Base-by-base conservation (phyloP, 2,329 filamentous ascomycete species). In the Fusarium sambucinum region DNA sequence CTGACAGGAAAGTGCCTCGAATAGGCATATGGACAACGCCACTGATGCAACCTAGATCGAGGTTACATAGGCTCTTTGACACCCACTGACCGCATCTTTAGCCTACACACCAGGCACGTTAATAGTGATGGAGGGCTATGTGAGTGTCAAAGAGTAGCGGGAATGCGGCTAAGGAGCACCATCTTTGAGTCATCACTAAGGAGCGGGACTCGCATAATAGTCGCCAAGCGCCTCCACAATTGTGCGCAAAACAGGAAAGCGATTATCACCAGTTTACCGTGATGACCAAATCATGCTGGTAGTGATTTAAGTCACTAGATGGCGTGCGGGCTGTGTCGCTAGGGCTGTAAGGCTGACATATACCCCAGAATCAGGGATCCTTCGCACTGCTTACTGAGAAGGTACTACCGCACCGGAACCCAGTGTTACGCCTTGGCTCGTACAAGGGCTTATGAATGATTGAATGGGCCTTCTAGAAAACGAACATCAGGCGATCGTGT, bases 281-380 rank as follows among this genome's bases (percentile, higher is more conserved):
- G 35, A 55, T 29, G 35, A 63, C 48, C 63, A 54, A 70, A 68
- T 56, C 41, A 63, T 46, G 38, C 44, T 46, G 53, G 56, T 54
- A 35, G 58, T 62, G 53, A 47, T 57, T 33, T 44, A 66, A 38
- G 46, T 59, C 35, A 29, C 38, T 45, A 17, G 29, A 54, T 55
- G 30, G 41, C 35, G 44, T 32, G n/a, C 17, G 54, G 61, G 61
- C 54, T 60, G 55, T 63, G 59, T 56, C 47, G 55, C 58, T 73
- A 73, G 69, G 71, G 71, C 71, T 73, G 69, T 73, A 73, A 72
- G 71, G 71, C 71, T 73, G 71, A 73, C 70, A 64, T 68, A 62
- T 56, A 70, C 57, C 66, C 66, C 66, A 37, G 66, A 69, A 69
- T 69, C 61, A 59, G 38, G 66, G 55, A 67, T 67, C 53, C 66